Base-by-base conservation (phyloP, 2,329 filamentous ascomycete genomes). In the Coniochaeta ligniaria region DNA sequence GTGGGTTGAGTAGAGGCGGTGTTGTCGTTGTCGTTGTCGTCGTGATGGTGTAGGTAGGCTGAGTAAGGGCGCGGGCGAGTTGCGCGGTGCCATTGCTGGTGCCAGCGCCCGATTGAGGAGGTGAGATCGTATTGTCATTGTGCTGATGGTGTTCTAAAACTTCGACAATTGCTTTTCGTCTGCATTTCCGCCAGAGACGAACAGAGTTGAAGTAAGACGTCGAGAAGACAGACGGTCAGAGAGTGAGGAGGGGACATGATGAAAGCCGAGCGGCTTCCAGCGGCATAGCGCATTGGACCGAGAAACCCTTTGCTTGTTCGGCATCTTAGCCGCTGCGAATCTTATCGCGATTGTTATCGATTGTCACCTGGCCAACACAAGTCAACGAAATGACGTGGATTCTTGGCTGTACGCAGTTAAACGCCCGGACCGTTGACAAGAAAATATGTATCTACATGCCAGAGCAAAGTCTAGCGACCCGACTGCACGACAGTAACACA, bases 1-100 rank as follows among this genome's bases (percentile, higher is more conserved):
- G 61, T 83, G 80, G 57, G 82, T 81, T 60, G 83, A 86, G 71
- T 85, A 85, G 8, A 17, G 60, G n/a, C 63, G 65, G 6, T 11
- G 43, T 47, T 24, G 43, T 8, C 47, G 47, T 28, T 28, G 45
- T 4, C 22, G 45, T 26, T 31, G 47, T 17, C 26, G 47, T 31
- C 4, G 26, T 26, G 22, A 17, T 31, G 26, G 22, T 26, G 31
- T 52, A n/a, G 47, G 16, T 52, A 31, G 12, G 47, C 24, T 52
- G 5, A 52, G 14, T 28, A 52, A 31, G 12, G 54, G n/a, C n/a
- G 54, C 38, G 54, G 35, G 14, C 11, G 47, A 31, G 54, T 5
- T 24, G 35, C 54, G 33, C 12, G 54, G 31, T 57, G 35, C 31
- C n/a, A 24, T 24, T 57, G 28, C 31, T 35, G 54, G 54, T 16